Evolutionary conservation across 1,139 yeast genomes (phyloP), one percentile per base, ranked within the genome.

Genomic region (Lodderomyces orthopsilosis): DNA sequence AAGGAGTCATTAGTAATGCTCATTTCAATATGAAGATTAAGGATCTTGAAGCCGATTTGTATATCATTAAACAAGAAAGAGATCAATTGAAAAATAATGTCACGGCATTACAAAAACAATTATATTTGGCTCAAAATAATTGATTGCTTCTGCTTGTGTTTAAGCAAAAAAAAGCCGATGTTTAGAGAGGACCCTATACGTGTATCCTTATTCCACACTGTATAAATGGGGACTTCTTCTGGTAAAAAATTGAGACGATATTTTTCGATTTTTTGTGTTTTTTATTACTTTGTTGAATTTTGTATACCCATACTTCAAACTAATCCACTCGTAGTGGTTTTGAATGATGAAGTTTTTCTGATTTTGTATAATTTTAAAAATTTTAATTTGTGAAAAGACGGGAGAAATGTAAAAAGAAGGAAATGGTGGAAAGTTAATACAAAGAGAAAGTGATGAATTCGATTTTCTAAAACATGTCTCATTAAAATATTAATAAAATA

Each of bases 21-120:
- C 91, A 85, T 53, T 84, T 77, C 57, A 85, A 83, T 52, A 73
- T 88, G 70, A 87, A 84, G 62, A 75, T 89, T 37, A 82, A 86
- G 55, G 96, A 89, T 55, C 69, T 89, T 55, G 87, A 88, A 55
- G 95, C 96, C 2, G 95, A 88, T 59, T 70, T 89, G 55, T 85
- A 77, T 54, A 85, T 89, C 49, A 74, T 85, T 55, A 83, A 82
- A 54, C 93, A 88, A 63, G 96, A 89, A 63, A 77, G 95, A 52
- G 94, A 89, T 57, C 86, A 83, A 54, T 68, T 87, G 60, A 84
- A 85, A 55, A 83, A 82, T 27, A 81, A 74, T 47, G 77, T 82
- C n/a, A 62, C 80, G 24, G 55, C 69, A 1, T 66, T 83, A 57
- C 83, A 83, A 61, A 83, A 83, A 60, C 78, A 78, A 55, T 64